phyloP scores from a whole-genome alignment of 768 basidiomycete genomes.

The Hortiboletus flavorubellus region DNA sequence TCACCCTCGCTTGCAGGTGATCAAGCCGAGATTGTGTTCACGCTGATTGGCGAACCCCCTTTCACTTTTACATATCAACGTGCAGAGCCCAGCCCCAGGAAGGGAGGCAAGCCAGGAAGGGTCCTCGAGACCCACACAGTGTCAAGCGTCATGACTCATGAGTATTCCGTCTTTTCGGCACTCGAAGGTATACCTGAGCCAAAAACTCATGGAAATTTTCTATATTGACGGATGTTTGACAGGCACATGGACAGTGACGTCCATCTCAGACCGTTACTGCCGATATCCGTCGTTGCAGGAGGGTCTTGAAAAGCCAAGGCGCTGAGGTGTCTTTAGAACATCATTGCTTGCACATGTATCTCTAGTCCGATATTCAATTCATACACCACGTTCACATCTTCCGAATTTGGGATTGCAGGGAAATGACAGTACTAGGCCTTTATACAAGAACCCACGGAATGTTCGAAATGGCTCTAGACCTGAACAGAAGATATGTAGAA shows the following conservation, averaged over 20 bases:
- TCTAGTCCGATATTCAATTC: slow-evolving; percentile 14
- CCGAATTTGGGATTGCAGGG: slow-evolving; percentile 1
- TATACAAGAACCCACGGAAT: neutral
- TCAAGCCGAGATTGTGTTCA: slow-evolving; percentile 92
- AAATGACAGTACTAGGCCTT: neutral
- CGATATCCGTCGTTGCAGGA: slow-evolving; percentile 77
- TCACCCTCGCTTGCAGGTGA: slow-evolving; percentile 50
- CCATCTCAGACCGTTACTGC: slow-evolving; percentile 87
- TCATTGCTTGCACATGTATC: slow-evolving; percentile 23
- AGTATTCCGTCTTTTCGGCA: slow-evolving; percentile 91
- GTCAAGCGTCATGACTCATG: slow-evolving; percentile 65
- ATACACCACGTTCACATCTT: neutral
- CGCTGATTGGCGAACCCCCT: slow-evolving; percentile 86
- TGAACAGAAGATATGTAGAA: slow-evolving; percentile 92
- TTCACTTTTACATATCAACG: slow-evolving; percentile 96
- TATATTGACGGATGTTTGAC: slow-evolving; percentile 7
- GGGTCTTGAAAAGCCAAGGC: slow-evolving; percentile 36
- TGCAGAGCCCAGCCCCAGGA: slow-evolving; percentile 64
- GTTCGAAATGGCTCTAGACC: slow-evolving; percentile 41
- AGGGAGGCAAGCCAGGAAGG: slow-evolving; percentile 67
- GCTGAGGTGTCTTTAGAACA: slow-evolving; percentile 9
- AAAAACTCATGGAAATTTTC: neutral
- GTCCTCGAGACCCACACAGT: slow-evolving; percentile 93
- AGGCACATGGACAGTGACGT: slow-evolving; percentile 93
- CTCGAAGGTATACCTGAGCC: slow-evolving; percentile 66